These are phyloP conservation scores for Pseudogymnoascus sp. DNA, from an alignment of 2,329 filamentous ascomycete species.

Conservation along the genomic window DNA sequence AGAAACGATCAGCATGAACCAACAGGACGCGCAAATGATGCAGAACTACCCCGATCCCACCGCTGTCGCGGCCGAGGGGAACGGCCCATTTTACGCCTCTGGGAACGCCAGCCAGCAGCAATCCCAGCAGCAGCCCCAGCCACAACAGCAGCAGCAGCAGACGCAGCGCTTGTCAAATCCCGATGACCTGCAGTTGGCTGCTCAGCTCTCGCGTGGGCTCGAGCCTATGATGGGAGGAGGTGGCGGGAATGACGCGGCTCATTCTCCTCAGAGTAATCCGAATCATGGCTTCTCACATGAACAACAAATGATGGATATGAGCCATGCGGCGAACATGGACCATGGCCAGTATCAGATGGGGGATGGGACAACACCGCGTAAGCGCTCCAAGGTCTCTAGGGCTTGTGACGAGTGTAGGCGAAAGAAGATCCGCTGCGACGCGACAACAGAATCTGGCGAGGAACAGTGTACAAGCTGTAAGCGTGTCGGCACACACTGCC, in stretches of 20 bases:
- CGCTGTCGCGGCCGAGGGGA: constrained; percentile 10
- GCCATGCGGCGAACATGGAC: constrained; percentile 24
- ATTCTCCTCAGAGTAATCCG: constrained; percentile 13
- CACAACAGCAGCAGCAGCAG: constrained; percentile 21
- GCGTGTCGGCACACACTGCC: constrained; percentile 64
- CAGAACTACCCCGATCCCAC: constrained; percentile 25
- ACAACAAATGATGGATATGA: constrained; percentile 33
- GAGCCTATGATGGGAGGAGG: neutral
- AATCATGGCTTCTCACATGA: constrained; percentile 28
- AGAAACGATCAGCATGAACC: constrained; percentile 10
- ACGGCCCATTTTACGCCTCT: constrained; percentile 22
- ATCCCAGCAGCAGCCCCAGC: constrained; percentile 20
- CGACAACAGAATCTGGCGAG: constrained; percentile 62
- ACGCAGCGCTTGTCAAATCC: constrained; percentile 25
- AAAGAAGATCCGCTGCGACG: constrained; percentile 87
- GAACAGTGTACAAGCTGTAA: constrained; percentile 75
- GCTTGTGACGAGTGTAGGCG: constrained; percentile 84
- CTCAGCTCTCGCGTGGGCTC: neutral
- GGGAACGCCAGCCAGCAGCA: constrained; percentile 18
- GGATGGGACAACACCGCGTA: constrained; percentile 50
- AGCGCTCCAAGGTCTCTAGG: constrained; percentile 77
- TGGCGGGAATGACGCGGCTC: constrained; percentile 12
- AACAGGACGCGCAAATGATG: constrained; percentile 23
- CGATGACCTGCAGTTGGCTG: constrained; percentile 33
- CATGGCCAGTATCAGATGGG: constrained; percentile 37